Evolutionary conservation across 495 filamentous ascomycete genomes (phyloP).

Genomic region (Talaromyces adpressus): DNA sequence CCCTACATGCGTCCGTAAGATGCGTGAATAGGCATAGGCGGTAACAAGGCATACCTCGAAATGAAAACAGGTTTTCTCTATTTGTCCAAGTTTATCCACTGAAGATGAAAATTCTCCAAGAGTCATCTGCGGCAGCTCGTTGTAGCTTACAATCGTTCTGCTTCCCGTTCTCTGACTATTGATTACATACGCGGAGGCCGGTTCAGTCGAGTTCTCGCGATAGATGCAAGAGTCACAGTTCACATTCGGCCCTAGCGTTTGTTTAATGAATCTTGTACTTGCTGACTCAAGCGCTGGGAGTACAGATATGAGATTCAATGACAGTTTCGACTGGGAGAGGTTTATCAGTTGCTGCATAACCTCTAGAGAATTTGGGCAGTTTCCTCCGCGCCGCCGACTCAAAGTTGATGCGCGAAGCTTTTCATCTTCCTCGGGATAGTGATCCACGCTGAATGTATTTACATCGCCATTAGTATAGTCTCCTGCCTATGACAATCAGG

Average conservation of each 20-base stretch:
- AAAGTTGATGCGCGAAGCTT: conserved; percentile 59
- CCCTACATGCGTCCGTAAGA: conserved; percentile 37
- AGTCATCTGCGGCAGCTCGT: conserved; percentile 59
- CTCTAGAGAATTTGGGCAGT: conserved; percentile 64
- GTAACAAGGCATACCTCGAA: conserved; percentile 52
- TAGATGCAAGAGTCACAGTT: conserved; percentile 51
- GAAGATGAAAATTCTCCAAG: conserved; percentile 41
- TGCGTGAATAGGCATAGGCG: background rate
- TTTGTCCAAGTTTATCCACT: background rate
- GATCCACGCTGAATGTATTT: conserved; percentile 42
- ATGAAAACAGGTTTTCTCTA: conserved; percentile 52
- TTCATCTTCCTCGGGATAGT: conserved; percentile 62
- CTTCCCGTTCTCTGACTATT: conserved; percentile 51
- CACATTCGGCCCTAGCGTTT: conserved; percentile 34
- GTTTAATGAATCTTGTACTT: conserved; percentile 29
- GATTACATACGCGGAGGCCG: conserved; percentile 67
- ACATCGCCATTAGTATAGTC: background rate
- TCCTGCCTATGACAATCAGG: background rate
- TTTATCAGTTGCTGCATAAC: conserved; percentile 56
- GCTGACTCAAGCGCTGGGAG: conserved; percentile 34
- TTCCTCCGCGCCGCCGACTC: conserved; percentile 59
- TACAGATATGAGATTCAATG: conserved; percentile 34
- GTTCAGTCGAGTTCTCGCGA: conserved; percentile 44
- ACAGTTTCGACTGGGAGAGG: conserved; percentile 8
- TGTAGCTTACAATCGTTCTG: conserved; percentile 65